A percentile compares a stretch with the other conserved stretches of the same genome.
These are phyloP conservation scores for Aspergillus arachidicola DNA, from an alignment of 2,329 filamentous ascomycete species.

Conservation along the genomic window DNA sequence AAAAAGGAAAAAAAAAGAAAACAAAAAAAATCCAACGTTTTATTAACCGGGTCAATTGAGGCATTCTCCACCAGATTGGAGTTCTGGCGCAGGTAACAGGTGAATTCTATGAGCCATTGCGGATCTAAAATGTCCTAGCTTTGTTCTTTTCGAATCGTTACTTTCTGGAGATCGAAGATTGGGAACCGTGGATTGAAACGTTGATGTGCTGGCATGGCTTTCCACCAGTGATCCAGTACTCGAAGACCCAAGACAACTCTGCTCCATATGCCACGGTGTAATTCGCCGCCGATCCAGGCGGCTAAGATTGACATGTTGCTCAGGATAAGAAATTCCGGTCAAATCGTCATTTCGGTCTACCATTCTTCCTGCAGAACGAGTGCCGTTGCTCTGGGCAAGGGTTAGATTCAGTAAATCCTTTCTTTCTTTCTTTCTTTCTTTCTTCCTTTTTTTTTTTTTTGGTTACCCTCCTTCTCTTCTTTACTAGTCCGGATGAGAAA, in stretches of 20 bases:
- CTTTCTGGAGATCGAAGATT: slow-evolving; percentile 19
- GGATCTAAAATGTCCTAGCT: slow-evolving; percentile 21
- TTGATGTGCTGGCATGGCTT: slow-evolving; percentile 87
- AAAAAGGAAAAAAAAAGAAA: slow-evolving; percentile 13
- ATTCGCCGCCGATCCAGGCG: slow-evolving; percentile 41
- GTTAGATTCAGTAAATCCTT: slow-evolving; percentile 3
- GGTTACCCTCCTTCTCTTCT: background rate
- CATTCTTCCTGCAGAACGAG: slow-evolving; percentile 22
- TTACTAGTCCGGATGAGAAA: slow-evolving; percentile 5
- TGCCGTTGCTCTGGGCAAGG: slow-evolving; percentile 21
- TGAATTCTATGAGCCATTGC: slow-evolving; percentile 18
- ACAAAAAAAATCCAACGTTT: slow-evolving; percentile 10
- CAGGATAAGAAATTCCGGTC: slow-evolving; percentile 15
- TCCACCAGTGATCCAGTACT: slow-evolving; percentile 75
- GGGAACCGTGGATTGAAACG: slow-evolving; percentile 28
- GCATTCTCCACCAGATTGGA: slow-evolving; percentile 20
- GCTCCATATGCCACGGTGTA: slow-evolving; percentile 47
- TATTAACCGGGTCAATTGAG: slow-evolving; percentile 23
- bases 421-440: slow-evolving; percentile 2
- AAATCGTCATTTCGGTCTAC: slow-evolving; percentile 22
- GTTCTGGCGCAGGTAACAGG: slow-evolving; percentile 13
- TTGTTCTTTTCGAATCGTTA: slow-evolving; percentile 18
- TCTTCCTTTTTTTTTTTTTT: background rate
- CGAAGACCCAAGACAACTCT: slow-evolving; percentile 55
- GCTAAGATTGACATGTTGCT: slow-evolving; percentile 32